phyloP scores from a whole-genome alignment of 1,139 yeast species.

The Scheffersomyces quercinus region DNA sequence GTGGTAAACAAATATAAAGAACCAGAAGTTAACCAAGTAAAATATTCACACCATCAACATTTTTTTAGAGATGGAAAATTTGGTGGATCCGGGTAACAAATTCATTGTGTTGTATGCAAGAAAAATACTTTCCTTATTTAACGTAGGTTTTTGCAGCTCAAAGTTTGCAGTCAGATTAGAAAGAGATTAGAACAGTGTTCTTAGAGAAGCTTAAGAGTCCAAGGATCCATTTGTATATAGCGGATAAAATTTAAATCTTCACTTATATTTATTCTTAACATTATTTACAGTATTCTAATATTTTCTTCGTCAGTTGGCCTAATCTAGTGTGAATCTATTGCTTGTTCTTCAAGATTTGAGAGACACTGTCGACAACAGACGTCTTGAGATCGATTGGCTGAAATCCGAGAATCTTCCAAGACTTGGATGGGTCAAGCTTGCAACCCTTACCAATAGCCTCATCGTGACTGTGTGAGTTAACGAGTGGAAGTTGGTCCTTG shows the following conservation, averaged over 20 bases:
- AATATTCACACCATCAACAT: neutral
- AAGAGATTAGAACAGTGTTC: too few relatives aligned
- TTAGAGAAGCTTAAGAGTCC: too few relatives aligned
- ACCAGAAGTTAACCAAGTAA: conserved; percentile 5
- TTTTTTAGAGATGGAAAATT: neutral
- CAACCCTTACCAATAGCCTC: neutral
- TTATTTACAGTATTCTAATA: too few relatives aligned
- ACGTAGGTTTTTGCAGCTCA: too few relatives aligned
- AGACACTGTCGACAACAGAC: neutral
- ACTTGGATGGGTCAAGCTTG: neutral
- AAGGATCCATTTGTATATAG: too few relatives aligned
- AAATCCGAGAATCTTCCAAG: neutral
- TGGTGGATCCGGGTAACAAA: conserved; percentile 10
- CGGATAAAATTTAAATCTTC: too few relatives aligned
- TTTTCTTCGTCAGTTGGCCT: too few relatives aligned
- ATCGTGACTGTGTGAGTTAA: neutral
- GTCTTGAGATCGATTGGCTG: neutral
- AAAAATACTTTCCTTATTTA: too few relatives aligned
- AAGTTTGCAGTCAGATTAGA: too few relatives aligned
- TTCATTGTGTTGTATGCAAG: too few relatives aligned
- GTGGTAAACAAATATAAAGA: conserved; percentile 45
- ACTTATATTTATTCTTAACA: too few relatives aligned
- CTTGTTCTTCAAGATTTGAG: neutral
- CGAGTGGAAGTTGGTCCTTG: neutral
- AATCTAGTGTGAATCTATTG: too few relatives aligned